These are phyloP conservation scores for Lactuca saligna DNA, from an alignment of 129 eudicot species.

Conservation along the genomic window DNA sequence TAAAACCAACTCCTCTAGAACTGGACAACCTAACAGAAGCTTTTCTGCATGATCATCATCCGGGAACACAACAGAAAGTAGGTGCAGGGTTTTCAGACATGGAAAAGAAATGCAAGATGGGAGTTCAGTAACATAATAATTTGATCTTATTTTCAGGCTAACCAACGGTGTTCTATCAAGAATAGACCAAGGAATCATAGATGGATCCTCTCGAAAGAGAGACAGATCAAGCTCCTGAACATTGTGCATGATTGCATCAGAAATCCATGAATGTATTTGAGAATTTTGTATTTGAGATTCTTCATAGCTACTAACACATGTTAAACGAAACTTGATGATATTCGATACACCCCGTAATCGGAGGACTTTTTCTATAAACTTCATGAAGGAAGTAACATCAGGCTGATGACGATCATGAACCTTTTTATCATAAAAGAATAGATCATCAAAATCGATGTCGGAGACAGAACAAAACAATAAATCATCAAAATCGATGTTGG, in stretches of 20 bases:
- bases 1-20: constrained; percentile 29
- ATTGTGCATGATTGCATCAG: too few relatives aligned
- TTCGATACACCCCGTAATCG: constrained; percentile 16
- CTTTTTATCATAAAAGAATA: constrained; percentile 15
- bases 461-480: constrained; percentile 41
- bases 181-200: constrained; percentile 23
- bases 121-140: constrained; percentile 14
- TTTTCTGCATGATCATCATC: constrained; percentile 26
- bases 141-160: constrained; percentile 18
- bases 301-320: too few relatives aligned
- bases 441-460: constrained; percentile 30
- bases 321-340: too few relatives aligned
- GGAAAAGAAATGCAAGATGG: constrained; percentile 26
- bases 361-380: constrained; percentile 28
- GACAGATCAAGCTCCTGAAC: too few relatives aligned
- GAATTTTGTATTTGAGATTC: too few relatives aligned
- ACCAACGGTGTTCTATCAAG: constrained; percentile 22
- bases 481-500: constrained; percentile 35
- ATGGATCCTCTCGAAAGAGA: not conserved
- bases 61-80: constrained; percentile 21
- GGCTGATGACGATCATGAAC: not conserved
- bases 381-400: constrained; percentile 11
- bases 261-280: too few relatives aligned
- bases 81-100: constrained; percentile 24
- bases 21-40: constrained; percentile 24